Percentiles rank a stretch among this genome's conserved stretches.
Conservation (phyloP, 192 early-diverging fungal species). For the Lunasporangiospora selenospora region DNA sequence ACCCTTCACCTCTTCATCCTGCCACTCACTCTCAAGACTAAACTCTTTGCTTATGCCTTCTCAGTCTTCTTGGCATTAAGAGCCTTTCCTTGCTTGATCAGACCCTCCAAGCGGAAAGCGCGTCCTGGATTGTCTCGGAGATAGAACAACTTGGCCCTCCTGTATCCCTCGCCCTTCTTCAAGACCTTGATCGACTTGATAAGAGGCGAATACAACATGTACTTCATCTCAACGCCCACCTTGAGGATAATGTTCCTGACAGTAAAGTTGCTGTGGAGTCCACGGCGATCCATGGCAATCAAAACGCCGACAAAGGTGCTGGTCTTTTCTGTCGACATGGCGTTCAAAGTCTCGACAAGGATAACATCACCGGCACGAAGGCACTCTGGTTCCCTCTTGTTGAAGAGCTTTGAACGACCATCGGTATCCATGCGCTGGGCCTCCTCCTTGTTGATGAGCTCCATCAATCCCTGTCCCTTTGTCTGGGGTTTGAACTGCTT, state of each 20-base stretch:
- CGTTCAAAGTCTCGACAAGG: slow-evolving; percentile 71
- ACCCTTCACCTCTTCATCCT: background rate
- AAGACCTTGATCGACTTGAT: slow-evolving; percentile 76
- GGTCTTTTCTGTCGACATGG: slow-evolving; percentile 51
- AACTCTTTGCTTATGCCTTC: slow-evolving; percentile 26
- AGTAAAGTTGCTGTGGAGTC: slow-evolving; percentile 77
- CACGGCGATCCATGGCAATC: slow-evolving; percentile 76
- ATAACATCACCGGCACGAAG: slow-evolving; percentile 70
- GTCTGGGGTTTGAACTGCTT: slow-evolving; percentile 56
- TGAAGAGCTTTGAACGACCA: slow-evolving; percentile 67
- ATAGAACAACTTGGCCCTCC: slow-evolving; percentile 81
- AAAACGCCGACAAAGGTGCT: slow-evolving; percentile 76
- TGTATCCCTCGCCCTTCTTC: slow-evolving; percentile 60
- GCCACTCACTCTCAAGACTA: no score
- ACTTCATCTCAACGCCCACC: slow-evolving; percentile 79
- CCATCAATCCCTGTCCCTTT: slow-evolving; percentile 67
- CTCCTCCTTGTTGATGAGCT: slow-evolving; percentile 67
- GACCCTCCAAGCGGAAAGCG: slow-evolving; percentile 61
- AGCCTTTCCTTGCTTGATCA: slow-evolving; percentile 41
- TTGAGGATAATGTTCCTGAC: slow-evolving; percentile 80
- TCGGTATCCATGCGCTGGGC: slow-evolving; percentile 62
- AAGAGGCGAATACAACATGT: slow-evolving; percentile 77
- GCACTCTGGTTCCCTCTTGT: slow-evolving; percentile 60
- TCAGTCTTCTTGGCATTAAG: slow-evolving; percentile 25
- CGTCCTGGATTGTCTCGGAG: slow-evolving; percentile 79